Percentiles rank a stretch among this genome's conserved stretches.
phyloP scores from a whole-genome alignment of 2,329 filamentous ascomycete genomes.

The Fusarium mundagurra region DNA sequence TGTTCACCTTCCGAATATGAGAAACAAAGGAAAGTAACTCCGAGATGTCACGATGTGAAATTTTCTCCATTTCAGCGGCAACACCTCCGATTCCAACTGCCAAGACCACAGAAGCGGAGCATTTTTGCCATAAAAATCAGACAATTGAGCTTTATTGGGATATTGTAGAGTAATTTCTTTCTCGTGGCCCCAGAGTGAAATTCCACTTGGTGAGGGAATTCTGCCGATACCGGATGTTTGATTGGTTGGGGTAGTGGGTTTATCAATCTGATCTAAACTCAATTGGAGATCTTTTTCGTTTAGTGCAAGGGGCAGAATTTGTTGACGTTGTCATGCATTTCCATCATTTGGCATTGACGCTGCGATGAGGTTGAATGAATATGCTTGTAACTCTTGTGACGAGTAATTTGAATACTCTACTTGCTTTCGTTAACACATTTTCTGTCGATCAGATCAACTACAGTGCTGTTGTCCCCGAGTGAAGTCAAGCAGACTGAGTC shows the following conservation, averaged over 20 bases:
- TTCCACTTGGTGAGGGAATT: neutral
- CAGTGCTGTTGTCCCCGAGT: neutral
- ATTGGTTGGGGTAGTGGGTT: neutral
- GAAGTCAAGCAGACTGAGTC: neutral
- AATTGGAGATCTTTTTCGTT: neutral
- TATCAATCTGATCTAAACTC: neutral
- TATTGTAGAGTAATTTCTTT: neutral
- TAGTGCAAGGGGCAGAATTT: neutral
- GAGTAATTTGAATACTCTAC: accelerated
- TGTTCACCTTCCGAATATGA: neutral
- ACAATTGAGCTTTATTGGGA: neutral
- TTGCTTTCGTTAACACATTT: too few relatives aligned
- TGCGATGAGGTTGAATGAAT: neutral
- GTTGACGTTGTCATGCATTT: neutral
- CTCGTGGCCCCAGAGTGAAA: neutral
- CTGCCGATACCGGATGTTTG: slow-evolving; percentile 9
- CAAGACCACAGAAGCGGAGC: neutral
- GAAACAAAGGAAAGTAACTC: neutral
- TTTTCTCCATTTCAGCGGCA: neutral
- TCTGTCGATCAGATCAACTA: accelerated
- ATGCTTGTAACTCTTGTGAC: accelerated
- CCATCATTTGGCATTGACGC: neutral
- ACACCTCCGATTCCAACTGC: neutral
- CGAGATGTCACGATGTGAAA: neutral
- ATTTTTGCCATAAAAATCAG: neutral